Evolutionary conservation across 2,329 filamentous ascomycete species (phyloP), one percentile per base, ranked within the genome.

Genomic region (Penicillium concentricum): DNA sequence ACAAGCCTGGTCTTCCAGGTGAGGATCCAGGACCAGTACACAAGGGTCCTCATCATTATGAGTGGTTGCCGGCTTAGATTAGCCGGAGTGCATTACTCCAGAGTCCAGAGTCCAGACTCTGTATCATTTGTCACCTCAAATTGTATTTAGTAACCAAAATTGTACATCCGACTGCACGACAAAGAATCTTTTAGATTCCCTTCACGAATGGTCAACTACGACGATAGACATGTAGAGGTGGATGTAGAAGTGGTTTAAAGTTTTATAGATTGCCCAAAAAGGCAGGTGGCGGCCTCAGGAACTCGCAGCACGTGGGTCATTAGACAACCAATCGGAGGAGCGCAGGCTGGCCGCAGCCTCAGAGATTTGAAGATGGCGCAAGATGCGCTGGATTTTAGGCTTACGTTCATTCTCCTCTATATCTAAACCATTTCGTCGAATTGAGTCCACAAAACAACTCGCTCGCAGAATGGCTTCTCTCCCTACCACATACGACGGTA

Each of bases 1-100:
- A 89, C 67, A 73, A 72, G 58, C 69, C 72, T 5, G 67, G 70
- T 6, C 76, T 80, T 59, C 81, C 81, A 61, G 79, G 78, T 2
- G 82, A 86, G 61, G 78, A 77, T 47, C 74, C 79, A 2, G 79
- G 81, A 2, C 72, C 78, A 56, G 78, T 83, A 2, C 74, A 73
- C 59, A 85, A 82, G 61, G 85, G 85, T 2, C 79, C 81, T 62
- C 79, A 86, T 69, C 85, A 87, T 66, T 87, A 82, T 65, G 85
- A 88, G 70, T 88, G 86, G 85, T 74, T 75, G 56, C 74, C 74
- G 5, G 79, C 79, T 13, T 72, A 58, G 46, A 47, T 34, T 7
- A 7, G 15, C n/a, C 12, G 15, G 28, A 35, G 15, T 24, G 15
- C 6, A n/a, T 47, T 12, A 24, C 30, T 16, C 13, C 7, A 6